A percentile compares a stretch with the other conserved stretches of the same genome.
phyloP scores from a whole-genome alignment of 176 grass and related monocot genomes.

The Cenchrus americanus region DNA sequence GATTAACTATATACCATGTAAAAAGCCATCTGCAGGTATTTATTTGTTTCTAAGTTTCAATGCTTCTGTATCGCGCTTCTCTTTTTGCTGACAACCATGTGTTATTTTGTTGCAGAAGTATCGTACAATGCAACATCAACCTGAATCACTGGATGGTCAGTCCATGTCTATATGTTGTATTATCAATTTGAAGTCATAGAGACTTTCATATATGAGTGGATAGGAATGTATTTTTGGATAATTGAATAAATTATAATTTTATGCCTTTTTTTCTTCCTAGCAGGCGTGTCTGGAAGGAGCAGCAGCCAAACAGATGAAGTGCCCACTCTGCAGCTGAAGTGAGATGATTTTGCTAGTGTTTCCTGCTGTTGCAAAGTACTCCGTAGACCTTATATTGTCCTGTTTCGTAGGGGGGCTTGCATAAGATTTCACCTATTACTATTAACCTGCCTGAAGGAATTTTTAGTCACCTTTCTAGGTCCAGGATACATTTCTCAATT shows the following conservation, averaged over 20 bases:
- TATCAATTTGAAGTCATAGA: not conserved
- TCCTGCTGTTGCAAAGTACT: not conserved
- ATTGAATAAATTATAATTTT: not conserved
- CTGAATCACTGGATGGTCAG: slow-evolving; percentile 64
- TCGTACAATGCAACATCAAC: slow-evolving; percentile 48
- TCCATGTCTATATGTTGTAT: slow-evolving; percentile 28
- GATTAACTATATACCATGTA: slow-evolving; percentile 89
- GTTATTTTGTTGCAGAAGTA: slow-evolving; percentile 64
- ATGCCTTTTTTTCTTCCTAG: not conserved
- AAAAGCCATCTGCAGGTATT: slow-evolving; percentile 90
- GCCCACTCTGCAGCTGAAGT: slow-evolving; percentile 21
- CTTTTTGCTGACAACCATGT: slow-evolving; percentile 26
- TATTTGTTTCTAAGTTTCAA: not conserved
- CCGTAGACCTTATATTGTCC: not conserved
- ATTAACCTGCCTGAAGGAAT: not conserved
- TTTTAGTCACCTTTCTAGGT: not conserved
- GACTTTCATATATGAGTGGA: not conserved
- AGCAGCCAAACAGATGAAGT: slow-evolving; percentile 27
- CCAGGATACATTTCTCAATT: not conserved
- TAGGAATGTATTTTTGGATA: slow-evolving; percentile 1
- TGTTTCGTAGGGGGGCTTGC: not conserved
- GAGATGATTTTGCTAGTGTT: slow-evolving; percentile 32
- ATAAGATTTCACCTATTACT: not conserved
- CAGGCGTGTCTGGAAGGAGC: slow-evolving; percentile 22
- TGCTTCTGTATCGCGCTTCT: not conserved